A percentile compares a stretch with the other conserved stretches of the same genome.
These are phyloP conservation scores for Penicillium nucicola DNA, from an alignment of 495 filamentous ascomycete species.

Conservation along the genomic window DNA sequence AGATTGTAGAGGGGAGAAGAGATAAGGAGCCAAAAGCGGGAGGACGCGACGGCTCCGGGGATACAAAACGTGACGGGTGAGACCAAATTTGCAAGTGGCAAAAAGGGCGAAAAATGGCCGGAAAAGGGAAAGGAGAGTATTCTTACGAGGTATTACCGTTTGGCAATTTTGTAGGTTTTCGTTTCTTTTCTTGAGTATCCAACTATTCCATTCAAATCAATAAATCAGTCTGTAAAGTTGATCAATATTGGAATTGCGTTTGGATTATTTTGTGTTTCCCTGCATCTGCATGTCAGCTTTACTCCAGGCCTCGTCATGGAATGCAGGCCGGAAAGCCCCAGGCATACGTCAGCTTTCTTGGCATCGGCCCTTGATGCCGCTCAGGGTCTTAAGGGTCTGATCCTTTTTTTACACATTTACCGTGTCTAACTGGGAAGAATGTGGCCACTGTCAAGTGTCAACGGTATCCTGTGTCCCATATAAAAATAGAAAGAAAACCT, in stretches of 20 bases:
- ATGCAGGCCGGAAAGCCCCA: background rate
- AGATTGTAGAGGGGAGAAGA: conserved; percentile 1
- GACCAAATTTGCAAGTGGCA: conserved; percentile 1
- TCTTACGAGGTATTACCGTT: background rate
- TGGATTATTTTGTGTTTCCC: too few relatives aligned
- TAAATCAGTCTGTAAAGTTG: too few relatives aligned
- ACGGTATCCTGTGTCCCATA: too few relatives aligned
- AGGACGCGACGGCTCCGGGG: conserved; percentile 21
- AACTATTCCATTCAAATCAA: too few relatives aligned
- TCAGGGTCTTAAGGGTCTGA: background rate
- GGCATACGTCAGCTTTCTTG: background rate
- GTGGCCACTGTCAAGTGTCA: too few relatives aligned
- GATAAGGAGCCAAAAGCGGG: background rate
- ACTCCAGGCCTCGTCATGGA: background rate
- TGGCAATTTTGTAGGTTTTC: conserved; percentile 3
- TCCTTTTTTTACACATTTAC: too few relatives aligned
- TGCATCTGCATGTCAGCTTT: background rate
- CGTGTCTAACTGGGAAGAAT: too few relatives aligned
- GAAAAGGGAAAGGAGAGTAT: conserved; percentile 11
- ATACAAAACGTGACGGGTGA: conserved; percentile 24
- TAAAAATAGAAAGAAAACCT: background rate
- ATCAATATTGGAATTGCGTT: too few relatives aligned
- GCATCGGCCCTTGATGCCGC: background rate
- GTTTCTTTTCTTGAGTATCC: background rate
- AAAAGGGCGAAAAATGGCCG: background rate